Evolutionary conservation across 495 filamentous ascomycete genomes (phyloP), one percentile per base, ranked within the genome.

Genomic region (Lichenothelia convexa): DNA sequence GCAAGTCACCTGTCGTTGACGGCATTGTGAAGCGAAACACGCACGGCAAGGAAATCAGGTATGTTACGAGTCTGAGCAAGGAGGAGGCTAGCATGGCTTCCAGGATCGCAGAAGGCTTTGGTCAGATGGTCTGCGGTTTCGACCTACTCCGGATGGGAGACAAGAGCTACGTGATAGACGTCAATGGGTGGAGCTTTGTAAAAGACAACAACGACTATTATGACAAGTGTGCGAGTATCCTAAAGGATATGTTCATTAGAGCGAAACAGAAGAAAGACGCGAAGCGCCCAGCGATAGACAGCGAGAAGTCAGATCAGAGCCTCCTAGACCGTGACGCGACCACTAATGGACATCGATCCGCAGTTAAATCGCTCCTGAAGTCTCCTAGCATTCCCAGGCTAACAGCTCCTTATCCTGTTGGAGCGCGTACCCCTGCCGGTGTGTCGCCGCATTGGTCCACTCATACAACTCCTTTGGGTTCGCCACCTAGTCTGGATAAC

Each of bases 181-280:
- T 99, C 41, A 99, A 99, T 55, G 89, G 89, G 13, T 99, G 89
- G 89, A 94, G 87, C 49, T 99, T 99, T 50, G 89, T 99, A 50
- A 99, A 99, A 56, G 89, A 99, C 56, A 99, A 99, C 50, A 84
- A 93, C 31, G 84, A 91, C 32, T 99, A 99, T 47, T 99, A 99
- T 47, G 81, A 95, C 48, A 80, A 80, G 48, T 86, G 78, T 45
- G 75, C 89, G 11, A 72, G 59, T 34, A 92, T 95, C 36, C 60
- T 99, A 23, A 77, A 73, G 45, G 72, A 89, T 5, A 81, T 81
- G 51, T 99, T 95, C 49, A 59, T 87, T 37, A 67, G 65, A 37
- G 87, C 92, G 53, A 78, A 71, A 45, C 63, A 68, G 33, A 65
- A 61, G 34, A 59, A 54, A 37, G 62, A 73, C 19, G 60, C 61